Evolutionary conservation across 768 basidiomycete genomes (phyloP).

Genomic region (Kwoniella newhampshirensis): DNA sequence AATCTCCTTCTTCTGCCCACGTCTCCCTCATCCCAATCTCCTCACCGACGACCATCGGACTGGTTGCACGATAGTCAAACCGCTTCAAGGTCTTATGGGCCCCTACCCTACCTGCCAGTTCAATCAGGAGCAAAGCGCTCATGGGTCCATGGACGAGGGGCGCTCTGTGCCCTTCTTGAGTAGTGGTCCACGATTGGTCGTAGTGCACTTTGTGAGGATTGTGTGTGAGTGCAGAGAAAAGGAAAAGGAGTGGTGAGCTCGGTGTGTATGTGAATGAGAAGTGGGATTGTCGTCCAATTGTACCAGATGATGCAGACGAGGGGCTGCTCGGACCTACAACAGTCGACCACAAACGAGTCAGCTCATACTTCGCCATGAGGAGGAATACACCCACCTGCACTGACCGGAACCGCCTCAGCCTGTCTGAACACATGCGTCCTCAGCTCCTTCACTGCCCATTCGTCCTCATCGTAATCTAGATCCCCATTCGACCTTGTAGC

Average conservation of each 20-base stretch:
- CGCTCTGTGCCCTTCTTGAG: conserved; percentile 73
- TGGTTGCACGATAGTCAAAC: conserved; percentile 71
- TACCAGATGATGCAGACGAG: too few relatives aligned
- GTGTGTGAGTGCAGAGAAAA: conserved; percentile 82
- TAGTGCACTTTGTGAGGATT: conserved; percentile 83
- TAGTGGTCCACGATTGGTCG: conserved; percentile 69
- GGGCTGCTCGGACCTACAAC: too few relatives aligned
- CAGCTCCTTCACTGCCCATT: conserved; percentile 36
- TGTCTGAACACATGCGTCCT: conserved; percentile 47
- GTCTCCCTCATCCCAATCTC: conserved; percentile 31
- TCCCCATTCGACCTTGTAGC: neutral
- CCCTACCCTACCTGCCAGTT: conserved; percentile 55
- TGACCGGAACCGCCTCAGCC: neutral
- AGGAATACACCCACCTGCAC: too few relatives aligned
- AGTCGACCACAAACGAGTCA: too few relatives aligned
- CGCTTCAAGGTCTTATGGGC: conserved; percentile 53
- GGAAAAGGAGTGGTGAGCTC: conserved; percentile 70
- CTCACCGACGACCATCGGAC: conserved; percentile 53
- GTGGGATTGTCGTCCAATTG: too few relatives aligned
- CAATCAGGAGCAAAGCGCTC: conserved; percentile 75
- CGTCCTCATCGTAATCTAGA: neutral
- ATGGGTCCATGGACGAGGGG: conserved; percentile 77
- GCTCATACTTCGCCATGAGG: too few relatives aligned
- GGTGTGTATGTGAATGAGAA: conserved; percentile 69
- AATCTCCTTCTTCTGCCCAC: conserved; percentile 48